phyloP scores from a whole-genome alignment of 306 rosid genomes.

The Glycyrrhiza uralensis region DNA sequence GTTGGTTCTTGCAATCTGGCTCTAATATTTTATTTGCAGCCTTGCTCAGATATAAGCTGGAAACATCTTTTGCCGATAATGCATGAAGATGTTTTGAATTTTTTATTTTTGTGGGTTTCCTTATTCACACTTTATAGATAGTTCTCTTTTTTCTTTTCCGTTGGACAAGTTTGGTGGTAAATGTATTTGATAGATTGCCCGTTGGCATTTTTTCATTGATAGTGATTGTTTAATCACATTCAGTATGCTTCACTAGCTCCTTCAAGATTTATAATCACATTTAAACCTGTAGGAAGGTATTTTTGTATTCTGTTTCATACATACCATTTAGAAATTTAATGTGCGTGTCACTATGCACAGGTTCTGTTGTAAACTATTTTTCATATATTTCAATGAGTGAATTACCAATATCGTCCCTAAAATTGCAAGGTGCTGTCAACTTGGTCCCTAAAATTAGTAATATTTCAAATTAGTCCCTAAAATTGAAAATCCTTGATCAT shows the following conservation, averaged over 20 bases:
- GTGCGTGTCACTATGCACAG: neutral
- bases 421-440: no score
- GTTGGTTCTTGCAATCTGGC: slow-evolving; percentile 21
- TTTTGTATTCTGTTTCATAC: neutral
- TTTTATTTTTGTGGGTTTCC: neutral
- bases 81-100: neutral
- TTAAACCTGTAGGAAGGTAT: neutral
- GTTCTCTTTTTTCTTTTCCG: neutral
- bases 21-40: neutral
- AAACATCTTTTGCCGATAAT: neutral
- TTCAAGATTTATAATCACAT: neutral
- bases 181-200: slow-evolving; percentile 3
- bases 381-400: neutral
- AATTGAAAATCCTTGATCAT: no score
- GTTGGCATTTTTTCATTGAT: neutral
- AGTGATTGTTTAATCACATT: slow-evolving; percentile 2
- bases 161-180: neutral
- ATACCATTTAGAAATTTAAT: slow-evolving; percentile 1
- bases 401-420: no score
- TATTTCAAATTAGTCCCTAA: no score
- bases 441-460: no score
- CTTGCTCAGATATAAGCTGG: slow-evolving; percentile 4
- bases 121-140: neutral
- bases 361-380: neutral
- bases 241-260: neutral